Conservation (phyloP, 768 basidiomycete species). For the Termitomyces titanicus region DNA sequence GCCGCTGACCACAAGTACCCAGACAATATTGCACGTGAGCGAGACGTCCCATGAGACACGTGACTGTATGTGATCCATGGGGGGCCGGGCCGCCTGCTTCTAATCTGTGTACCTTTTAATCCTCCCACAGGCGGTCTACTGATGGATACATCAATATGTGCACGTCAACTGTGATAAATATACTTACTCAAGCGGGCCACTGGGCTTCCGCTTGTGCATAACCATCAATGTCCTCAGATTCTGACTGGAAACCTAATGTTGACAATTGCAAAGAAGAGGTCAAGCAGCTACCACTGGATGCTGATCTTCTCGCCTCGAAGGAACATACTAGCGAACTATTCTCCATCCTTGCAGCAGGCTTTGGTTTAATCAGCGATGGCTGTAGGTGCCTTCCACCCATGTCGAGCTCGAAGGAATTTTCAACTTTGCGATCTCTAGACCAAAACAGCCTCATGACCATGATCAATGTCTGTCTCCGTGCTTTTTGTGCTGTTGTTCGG, state of each 20-base stretch:
- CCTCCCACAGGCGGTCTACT: too few relatives aligned
- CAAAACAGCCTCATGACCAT: constrained; percentile 73
- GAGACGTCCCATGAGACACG: too few relatives aligned
- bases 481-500: neutral
- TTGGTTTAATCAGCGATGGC: constrained; percentile 64
- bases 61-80: too few relatives aligned
- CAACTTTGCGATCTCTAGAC: constrained; percentile 30
- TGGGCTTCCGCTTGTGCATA: too few relatives aligned
- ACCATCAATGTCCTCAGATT: constrained; percentile 27
- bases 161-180: too few relatives aligned
- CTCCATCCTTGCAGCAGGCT: constrained; percentile 61
- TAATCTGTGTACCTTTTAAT: too few relatives aligned
- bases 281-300: neutral
- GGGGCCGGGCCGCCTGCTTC: too few relatives aligned
- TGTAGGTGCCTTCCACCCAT: constrained; percentile 29
- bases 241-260: constrained; percentile 36
- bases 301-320: constrained; percentile 19
- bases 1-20: too few relatives aligned
- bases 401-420: constrained; percentile 1
- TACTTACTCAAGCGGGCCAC: too few relatives aligned
- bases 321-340: constrained; percentile 55
- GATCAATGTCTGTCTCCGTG: constrained; percentile 44
- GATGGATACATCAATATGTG: too few relatives aligned
- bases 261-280: neutral
- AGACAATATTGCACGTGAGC: too few relatives aligned